Base-by-base conservation (phyloP, 1,284 basidiomycete genomes). In the Macrocystidia cucumis region DNA sequence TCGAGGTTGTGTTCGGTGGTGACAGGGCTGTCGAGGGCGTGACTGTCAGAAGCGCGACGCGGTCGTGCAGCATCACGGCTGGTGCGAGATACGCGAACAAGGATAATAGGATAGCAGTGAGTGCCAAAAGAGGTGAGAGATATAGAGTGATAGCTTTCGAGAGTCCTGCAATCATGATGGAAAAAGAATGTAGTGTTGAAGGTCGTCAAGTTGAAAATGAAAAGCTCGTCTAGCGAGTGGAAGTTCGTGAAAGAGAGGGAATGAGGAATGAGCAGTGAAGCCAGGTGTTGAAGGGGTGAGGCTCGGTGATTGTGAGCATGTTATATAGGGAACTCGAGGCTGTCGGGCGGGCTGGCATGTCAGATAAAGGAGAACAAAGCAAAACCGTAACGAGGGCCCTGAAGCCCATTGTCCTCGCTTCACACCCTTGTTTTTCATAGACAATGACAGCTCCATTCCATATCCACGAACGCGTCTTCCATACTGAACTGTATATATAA, bases 61-160 rank as follows among this genome's bases (percentile, higher is more conserved):
- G 65, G 44, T 66, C 65, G 21, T 74, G 66, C 22, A 87, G 63
- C 49, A 84, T 56, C 24, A 75, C 47, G 4, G 61, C 62, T 0
- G 84, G 84, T 0, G 84, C 69, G 11, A 84, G 57, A 44, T 72
- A 83, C 1, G 76, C 70, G 45, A 88, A 74, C 3, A 83, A 50
- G 6, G 73, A 62, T 29, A 88, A 72, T 28, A 87, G 46, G 32
- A 81, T 59, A 9, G 80, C 70, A 6, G 80, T 74, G 25, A 85
- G 59, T 39, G 74, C 67, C 38, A 87, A 59, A 6, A 84, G 17
- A 17, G 82, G 82, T 2, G 82, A 68, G 37, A 87, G 67, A 49
- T 82, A 85, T 39, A 83, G 62, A 32, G 70, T 78, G 48, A 76
- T 64, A 36, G 72, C 71, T 66, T 78, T 85, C 9, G 81, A 78